A percentile compares a stretch with the other conserved stretches of the same genome.
Evolutionary conservation across 495 filamentous ascomycete genomes (phyloP).

Genomic region (Letharia lupina): DNA sequence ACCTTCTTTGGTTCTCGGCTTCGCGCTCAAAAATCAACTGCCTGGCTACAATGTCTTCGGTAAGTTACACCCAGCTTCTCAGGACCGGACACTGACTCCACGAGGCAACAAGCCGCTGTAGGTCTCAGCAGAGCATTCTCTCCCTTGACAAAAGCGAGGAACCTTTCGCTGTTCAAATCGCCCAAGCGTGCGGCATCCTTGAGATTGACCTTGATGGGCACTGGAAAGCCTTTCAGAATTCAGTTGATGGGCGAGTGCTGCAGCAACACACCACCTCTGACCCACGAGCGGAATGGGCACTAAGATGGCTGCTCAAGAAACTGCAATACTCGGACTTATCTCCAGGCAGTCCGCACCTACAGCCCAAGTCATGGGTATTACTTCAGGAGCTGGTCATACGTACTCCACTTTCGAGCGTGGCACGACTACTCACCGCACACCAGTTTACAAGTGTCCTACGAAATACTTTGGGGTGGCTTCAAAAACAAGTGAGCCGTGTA

Average conservation of each 20-base stretch:
- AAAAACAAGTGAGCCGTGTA: conserved; percentile 2
- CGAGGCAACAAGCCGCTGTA: conserved; percentile 8
- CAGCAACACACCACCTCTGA: conserved; percentile 21
- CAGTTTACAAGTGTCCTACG: conserved; percentile 42
- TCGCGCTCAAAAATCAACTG: background rate
- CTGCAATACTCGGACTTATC: conserved; percentile 33
- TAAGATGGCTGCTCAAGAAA: conserved; percentile 60
- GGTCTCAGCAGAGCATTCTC: conserved; percentile 43
- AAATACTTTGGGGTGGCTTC: conserved; percentile 33
- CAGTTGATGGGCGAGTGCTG: background rate
- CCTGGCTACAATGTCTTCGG: background rate
- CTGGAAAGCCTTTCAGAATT: background rate
- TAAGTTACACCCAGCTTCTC: background rate
- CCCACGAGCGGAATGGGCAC: conserved; percentile 56
- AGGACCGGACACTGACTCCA: background rate
- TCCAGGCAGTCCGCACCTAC: conserved; percentile 31
- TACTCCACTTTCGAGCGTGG: conserved; percentile 40
- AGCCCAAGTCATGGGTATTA: conserved; percentile 42
- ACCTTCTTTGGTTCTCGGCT: background rate
- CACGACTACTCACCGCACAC: conserved; percentile 41
- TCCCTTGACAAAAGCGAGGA: conserved; percentile 43
- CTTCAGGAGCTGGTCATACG: conserved; percentile 39
- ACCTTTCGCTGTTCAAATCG: conserved; percentile 35
- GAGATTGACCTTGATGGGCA: conserved; percentile 32
- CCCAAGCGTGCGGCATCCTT: conserved; percentile 42